Evolutionary conservation across 78 protist genomes (phyloP).

Genomic region (Pelomyxa schiedti): DNA sequence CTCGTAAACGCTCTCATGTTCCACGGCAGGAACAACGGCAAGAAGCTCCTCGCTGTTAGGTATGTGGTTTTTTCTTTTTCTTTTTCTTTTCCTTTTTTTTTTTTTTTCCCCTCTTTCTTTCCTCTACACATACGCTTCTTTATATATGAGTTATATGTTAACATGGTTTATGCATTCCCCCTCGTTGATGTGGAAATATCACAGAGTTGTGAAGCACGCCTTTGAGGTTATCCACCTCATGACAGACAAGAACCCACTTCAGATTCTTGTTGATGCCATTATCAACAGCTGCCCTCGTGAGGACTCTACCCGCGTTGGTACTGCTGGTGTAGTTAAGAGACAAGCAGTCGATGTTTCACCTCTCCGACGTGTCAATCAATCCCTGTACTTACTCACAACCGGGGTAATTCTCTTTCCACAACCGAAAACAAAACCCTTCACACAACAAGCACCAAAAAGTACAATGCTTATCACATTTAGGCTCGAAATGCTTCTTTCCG

Average conservation of each 20-base stretch:
- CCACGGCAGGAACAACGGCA: too few relatives aligned
- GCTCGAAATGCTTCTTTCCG: constrained; percentile 96
- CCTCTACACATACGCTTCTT: too few relatives aligned
- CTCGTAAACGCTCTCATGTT: too few relatives aligned
- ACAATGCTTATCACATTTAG: too few relatives aligned
- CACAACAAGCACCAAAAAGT: too few relatives aligned
- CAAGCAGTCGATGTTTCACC: constrained; percentile 99
- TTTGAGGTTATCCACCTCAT: constrained; percentile 97
- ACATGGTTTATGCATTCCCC: background rate
- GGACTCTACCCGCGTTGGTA: constrained; percentile 99
- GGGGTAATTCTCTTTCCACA: too few relatives aligned
- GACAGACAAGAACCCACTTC: constrained; percentile 97
- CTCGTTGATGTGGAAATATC: background rate
- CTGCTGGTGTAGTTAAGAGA: constrained; percentile 97
- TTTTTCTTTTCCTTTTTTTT: constrained; percentile 50
- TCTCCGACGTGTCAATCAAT: constrained; percentile 98
- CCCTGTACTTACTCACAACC: constrained; percentile 79
- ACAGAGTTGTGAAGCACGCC: constrained; percentile 87
- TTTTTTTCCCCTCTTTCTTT: background rate
- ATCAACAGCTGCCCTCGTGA: constrained; percentile 97
- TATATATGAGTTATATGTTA: background rate
- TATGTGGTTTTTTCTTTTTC: too few relatives aligned
- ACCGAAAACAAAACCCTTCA: too few relatives aligned
- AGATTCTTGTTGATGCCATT: constrained; percentile 86
- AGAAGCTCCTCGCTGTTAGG: too few relatives aligned